A percentile compares a stretch with the other conserved stretches of the same genome.
Evolutionary conservation across 2,329 filamentous ascomycete species (phyloP).

Genomic region (Xylariaceae sp.): DNA sequence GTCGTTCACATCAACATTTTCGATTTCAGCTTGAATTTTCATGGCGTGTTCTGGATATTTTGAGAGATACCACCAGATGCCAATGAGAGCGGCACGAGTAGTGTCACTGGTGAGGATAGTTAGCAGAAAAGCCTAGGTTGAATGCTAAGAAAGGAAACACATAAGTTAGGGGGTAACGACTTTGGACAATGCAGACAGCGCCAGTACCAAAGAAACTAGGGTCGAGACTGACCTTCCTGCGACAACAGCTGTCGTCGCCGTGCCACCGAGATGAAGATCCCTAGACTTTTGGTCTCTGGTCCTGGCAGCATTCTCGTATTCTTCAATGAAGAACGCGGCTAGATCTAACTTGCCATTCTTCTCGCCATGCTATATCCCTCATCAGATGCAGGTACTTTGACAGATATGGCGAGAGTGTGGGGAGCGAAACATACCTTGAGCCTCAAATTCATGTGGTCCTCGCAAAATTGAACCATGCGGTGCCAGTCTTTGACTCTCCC

Average conservation of each 20-base stretch:
- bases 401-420: neutral
- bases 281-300: conserved; percentile 20
- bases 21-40: conserved; percentile 25
- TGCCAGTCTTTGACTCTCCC: conserved; percentile 27
- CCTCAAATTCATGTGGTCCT: conserved; percentile 25
- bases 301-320: conserved; percentile 20
- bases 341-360: conserved; percentile 26
- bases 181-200: neutral
- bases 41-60: conserved; percentile 26
- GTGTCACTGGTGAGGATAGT: conserved; percentile 25
- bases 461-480: conserved; percentile 30
- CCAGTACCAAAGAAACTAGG: neutral
- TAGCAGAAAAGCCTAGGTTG: neutral
- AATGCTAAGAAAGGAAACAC: neutral
- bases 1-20: conserved; percentile 19
- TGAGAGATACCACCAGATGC: conserved; percentile 28
- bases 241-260: conserved; percentile 31
- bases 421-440: conserved; percentile 19
- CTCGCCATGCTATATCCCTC: conserved; percentile 20
- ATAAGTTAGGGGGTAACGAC: neutral
- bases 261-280: conserved; percentile 28
- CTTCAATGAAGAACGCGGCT: conserved; percentile 30
- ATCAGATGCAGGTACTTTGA: neutral
- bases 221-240: conserved; percentile 32
- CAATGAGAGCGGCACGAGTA: conserved; percentile 28